Evolutionary conservation across 2,329 filamentous ascomycete species (phyloP).

Genomic region (Aspergillus fumigatus): DNA sequence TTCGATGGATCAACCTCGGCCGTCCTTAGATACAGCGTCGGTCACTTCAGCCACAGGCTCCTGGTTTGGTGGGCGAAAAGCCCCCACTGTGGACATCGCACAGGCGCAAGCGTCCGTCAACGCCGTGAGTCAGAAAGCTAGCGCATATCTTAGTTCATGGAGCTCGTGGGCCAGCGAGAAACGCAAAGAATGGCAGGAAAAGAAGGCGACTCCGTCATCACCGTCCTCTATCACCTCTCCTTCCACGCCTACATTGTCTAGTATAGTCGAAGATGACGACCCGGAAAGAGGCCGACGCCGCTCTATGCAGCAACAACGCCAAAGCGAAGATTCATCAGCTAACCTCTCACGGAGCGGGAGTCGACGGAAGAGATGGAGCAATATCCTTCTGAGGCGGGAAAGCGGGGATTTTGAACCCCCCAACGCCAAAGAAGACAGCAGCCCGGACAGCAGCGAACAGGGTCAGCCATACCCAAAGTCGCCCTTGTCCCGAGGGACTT

Average conservation of each 20-base stretch:
- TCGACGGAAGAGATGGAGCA: constrained; percentile 36
- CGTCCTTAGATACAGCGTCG: constrained; percentile 22
- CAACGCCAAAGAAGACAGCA: constrained; percentile 18
- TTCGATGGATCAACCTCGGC: constrained; percentile 26
- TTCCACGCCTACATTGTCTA: constrained; percentile 19
- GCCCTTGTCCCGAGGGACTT: constrained; percentile 27
- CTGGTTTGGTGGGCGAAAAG: constrained; percentile 30
- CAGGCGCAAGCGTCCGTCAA: constrained; percentile 53
- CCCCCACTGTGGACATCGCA: constrained; percentile 45
- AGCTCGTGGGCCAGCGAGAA: constrained; percentile 54
- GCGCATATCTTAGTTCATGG: constrained; percentile 61
- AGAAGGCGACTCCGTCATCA: constrained; percentile 25
- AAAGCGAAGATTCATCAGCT: constrained; percentile 24
- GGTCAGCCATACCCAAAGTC: constrained; percentile 27
- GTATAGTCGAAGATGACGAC: constrained; percentile 21
- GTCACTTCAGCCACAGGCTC: constrained; percentile 11
- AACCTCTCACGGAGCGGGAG: constrained; percentile 29
- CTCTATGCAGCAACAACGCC: constrained; percentile 24
- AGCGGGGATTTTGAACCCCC: constrained; percentile 24
- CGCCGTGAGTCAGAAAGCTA: constrained; percentile 52
- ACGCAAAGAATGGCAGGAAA: constrained; percentile 44
- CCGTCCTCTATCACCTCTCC: constrained; percentile 20
- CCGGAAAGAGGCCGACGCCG: constrained; percentile 26
- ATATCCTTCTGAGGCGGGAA: constrained; percentile 30
- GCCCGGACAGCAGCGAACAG: constrained; percentile 14